These are phyloP conservation scores for Malus fusca DNA, from an alignment of 306 rosid genomes.

Conservation along the genomic window DNA sequence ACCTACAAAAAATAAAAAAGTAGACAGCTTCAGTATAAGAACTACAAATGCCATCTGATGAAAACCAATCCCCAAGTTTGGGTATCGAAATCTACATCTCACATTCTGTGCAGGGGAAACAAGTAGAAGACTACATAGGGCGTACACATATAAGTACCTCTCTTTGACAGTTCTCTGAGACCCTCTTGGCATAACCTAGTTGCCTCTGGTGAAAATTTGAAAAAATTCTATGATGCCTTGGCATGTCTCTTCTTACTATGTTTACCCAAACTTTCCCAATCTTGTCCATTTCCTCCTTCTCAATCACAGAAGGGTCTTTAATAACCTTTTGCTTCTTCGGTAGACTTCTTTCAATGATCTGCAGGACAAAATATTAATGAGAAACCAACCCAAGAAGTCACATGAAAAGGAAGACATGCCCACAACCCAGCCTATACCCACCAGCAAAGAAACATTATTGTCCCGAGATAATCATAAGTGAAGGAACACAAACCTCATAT, in stretches of 20 bases:
- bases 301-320: slow-evolving; percentile 75
- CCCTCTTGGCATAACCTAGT: slow-evolving; percentile 83
- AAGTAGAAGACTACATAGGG: neutral
- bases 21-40: slow-evolving; percentile 15
- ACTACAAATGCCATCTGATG: slow-evolving; percentile 1
- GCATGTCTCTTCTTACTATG: slow-evolving; percentile 85
- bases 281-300: slow-evolving; percentile 86
- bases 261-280: slow-evolving; percentile 77
- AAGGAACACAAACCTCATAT: slow-evolving; percentile 62
- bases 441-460: neutral
- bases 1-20: slow-evolving; percentile 44
- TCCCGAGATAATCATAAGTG: neutral
- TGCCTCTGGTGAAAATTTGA: slow-evolving; percentile 78
- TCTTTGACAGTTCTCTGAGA: slow-evolving; percentile 92
- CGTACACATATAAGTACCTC: slow-evolving; percentile 51
- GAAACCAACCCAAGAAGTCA: neutral
- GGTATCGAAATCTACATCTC: slow-evolving; percentile 7
- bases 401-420: neutral
- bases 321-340: slow-evolving; percentile 72
- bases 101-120: slow-evolving; percentile 7
- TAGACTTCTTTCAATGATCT: slow-evolving; percentile 93
- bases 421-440: neutral
- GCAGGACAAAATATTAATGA: slow-evolving; percentile 25
- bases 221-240: slow-evolving; percentile 77
- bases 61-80: slow-evolving; percentile 8